Evolutionary conservation across 2,329 filamentous ascomycete species (phyloP).

Genomic region (Dothiorella sarmentorum): DNA sequence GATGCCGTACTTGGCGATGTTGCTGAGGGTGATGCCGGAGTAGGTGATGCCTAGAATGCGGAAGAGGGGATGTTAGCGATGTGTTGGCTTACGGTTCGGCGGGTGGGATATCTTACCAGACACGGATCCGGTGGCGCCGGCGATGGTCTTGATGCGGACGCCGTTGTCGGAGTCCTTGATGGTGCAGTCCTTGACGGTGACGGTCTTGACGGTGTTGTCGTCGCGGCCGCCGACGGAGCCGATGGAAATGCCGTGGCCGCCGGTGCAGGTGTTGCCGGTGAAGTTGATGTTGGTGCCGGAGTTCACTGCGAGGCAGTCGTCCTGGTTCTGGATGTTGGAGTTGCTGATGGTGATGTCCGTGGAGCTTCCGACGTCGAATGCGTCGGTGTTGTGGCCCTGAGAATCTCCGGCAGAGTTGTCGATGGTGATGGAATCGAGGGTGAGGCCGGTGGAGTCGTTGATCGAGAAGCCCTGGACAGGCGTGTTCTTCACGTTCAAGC

Average conservation of each 20-base stretch:
- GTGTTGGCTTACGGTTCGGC: neutral
- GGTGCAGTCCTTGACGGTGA: conserved; percentile 49
- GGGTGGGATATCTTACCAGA: neutral
- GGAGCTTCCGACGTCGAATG: conserved; percentile 54
- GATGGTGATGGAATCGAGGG: conserved; percentile 51
- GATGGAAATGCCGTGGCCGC: conserved; percentile 58
- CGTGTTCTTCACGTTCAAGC: conserved; percentile 47
- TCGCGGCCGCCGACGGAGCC: conserved; percentile 56
- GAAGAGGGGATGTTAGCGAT: neutral
- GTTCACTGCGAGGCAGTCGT: conserved; percentile 59
- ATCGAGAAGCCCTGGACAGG: conserved; percentile 52
- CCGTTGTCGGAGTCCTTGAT: conserved; percentile 55
- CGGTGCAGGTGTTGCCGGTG: conserved; percentile 44
- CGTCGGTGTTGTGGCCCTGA: conserved; percentile 52
- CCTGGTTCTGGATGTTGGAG: conserved; percentile 55
- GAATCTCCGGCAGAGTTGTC: conserved; percentile 53
- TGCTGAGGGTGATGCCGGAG: conserved; percentile 37
- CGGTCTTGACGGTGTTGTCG: conserved; percentile 53
- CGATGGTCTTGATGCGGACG: conserved; percentile 57
- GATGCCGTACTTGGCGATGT: conserved; percentile 43
- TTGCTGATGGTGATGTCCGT: conserved; percentile 49
- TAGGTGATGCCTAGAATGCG: conserved; percentile 29
- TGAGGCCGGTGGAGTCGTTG: conserved; percentile 44
- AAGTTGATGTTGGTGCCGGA: conserved; percentile 47
- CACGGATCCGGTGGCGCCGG: conserved; percentile 46